These are phyloP conservation scores for Pestalotiopsis sp. DNA, from an alignment of 2,329 filamentous ascomycete genomes.

Conservation along the genomic window DNA sequence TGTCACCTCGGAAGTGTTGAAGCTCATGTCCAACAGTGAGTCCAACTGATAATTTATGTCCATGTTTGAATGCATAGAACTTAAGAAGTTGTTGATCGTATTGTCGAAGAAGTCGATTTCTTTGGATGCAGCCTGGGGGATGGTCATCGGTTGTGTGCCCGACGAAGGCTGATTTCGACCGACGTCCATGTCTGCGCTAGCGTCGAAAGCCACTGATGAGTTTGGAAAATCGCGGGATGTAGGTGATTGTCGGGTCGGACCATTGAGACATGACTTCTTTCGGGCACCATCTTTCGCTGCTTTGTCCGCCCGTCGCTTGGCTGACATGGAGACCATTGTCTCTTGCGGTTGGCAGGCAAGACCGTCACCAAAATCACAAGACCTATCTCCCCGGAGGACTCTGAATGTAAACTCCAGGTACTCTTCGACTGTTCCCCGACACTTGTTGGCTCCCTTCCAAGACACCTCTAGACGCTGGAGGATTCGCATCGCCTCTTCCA, in stretches of 20 bases:
- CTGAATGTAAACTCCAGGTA: slow-evolving; percentile 5
- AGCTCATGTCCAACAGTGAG: neutral
- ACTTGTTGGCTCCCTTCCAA: slow-evolving; percentile 4
- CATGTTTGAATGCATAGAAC: neutral
- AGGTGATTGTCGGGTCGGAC: neutral
- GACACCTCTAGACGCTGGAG: neutral
- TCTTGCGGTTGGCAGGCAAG: neutral
- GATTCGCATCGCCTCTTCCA: neutral
- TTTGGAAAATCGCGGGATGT: neutral
- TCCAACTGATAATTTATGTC: neutral
- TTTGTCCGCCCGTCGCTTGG: neutral
- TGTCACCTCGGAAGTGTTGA: neutral
- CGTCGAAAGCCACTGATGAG: neutral
- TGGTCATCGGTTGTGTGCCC: neutral
- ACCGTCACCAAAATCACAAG: neutral
- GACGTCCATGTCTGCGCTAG: neutral
- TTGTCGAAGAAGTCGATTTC: neutral
- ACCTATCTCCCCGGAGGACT: neutral
- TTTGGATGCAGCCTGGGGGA: neutral
- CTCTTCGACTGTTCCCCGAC: slow-evolving; percentile 2
- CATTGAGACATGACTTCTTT: neutral
- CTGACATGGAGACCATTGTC: neutral
- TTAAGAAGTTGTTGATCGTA: neutral
- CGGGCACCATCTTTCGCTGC: neutral
- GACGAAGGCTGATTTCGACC: neutral